Percentiles rank a stretch among this genome's conserved stretches.
phyloP scores from a whole-genome alignment of 768 basidiomycete species.

The Suillus decipiens region DNA sequence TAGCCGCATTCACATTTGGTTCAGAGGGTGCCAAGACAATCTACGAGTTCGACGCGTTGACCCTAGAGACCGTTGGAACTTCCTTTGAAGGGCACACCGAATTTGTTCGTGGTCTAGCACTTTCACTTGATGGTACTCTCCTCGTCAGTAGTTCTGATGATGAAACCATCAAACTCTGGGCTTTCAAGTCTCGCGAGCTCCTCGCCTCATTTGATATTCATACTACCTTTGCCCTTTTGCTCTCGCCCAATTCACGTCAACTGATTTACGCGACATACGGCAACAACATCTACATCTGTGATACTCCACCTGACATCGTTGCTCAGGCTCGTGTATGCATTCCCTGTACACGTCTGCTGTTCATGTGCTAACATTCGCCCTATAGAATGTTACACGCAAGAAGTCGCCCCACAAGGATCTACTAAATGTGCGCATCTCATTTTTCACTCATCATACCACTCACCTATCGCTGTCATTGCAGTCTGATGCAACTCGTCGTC shows the following conservation, averaged over 20 bases:
- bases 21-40: no score
- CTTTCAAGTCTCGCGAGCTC: neutral
- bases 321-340: neutral
- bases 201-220: neutral
- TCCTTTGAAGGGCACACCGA: neutral
- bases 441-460: no score
- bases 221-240: conserved; percentile 32
- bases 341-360: neutral
- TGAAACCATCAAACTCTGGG: neutral
- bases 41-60: neutral
- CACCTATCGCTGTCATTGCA: no score
- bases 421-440: no score
- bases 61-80: neutral
- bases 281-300: neutral
- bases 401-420: no score
- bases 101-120: neutral
- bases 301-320: neutral
- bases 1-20: no score
- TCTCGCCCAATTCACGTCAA: no score
- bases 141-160: neutral
- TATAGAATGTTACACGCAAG: no score
- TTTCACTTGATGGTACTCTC: neutral
- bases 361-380: no score
- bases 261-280: no score
- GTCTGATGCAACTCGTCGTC: no score